These are phyloP conservation scores for Dalechampia spathulata DNA, from an alignment of 441 rosid genomes.

Conservation along the genomic window DNA sequence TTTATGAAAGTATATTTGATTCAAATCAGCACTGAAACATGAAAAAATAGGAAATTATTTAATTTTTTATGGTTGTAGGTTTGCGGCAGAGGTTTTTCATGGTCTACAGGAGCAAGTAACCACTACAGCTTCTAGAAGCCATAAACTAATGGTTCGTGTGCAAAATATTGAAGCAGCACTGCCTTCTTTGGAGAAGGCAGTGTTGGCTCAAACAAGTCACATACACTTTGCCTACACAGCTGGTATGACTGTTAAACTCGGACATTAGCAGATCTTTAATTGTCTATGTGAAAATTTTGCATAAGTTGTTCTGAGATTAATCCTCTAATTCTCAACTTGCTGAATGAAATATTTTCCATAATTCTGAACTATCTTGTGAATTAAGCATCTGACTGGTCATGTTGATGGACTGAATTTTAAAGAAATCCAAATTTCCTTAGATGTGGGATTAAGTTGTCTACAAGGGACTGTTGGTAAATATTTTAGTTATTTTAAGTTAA, in stretches of 20 bases:
- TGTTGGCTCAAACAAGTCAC: conserved; percentile 79
- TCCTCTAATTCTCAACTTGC: too few species aligned
- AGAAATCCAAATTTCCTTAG: too few species aligned
- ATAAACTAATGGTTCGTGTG: conserved; percentile 54
- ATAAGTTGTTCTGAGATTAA: too few species aligned
- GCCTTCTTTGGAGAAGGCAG: conserved; percentile 73
- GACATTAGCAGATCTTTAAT: too few species aligned
- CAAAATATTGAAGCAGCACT: conserved; percentile 72
- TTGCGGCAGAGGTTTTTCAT: conserved; percentile 89
- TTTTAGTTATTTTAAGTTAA: background rate
- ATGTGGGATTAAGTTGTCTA: background rate
- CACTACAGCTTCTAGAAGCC: conserved; percentile 80
- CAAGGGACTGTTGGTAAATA: conserved; percentile 2
- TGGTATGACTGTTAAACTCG: conserved; percentile 39
- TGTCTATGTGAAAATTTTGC: too few species aligned
- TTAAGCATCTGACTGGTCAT: too few species aligned
- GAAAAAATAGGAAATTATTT: too few species aligned
- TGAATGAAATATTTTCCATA: too few species aligned
- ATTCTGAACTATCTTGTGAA: too few species aligned
- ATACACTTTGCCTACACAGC: conserved; percentile 89
- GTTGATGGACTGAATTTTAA: too few species aligned
- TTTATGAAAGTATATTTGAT: too few species aligned
- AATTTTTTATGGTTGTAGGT: conserved; percentile 46
- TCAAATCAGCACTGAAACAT: too few species aligned
- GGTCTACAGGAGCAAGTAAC: conserved; percentile 81